Evolutionary conservation across 2,329 filamentous ascomycete species (phyloP).

Genomic region (Microdochium bolleyi): DNA sequence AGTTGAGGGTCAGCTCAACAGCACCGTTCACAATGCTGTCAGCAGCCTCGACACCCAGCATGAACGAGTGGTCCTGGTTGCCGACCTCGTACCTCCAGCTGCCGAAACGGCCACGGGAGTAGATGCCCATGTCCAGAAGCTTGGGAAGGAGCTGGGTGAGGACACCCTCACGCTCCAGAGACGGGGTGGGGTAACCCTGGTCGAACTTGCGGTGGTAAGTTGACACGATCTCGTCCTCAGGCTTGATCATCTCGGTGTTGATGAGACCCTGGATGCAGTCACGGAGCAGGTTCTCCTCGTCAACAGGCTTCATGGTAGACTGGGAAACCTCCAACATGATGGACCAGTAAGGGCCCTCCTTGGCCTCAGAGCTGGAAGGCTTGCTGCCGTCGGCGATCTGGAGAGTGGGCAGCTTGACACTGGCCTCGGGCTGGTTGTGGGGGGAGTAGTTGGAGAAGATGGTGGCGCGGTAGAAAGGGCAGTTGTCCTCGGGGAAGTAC

Average conservation of each 20-base stretch:
- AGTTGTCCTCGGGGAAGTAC: slow-evolving; percentile 98
- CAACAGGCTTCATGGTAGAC: slow-evolving; percentile 89
- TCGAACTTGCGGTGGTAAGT: slow-evolving; percentile 98
- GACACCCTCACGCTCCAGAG: slow-evolving; percentile 90
- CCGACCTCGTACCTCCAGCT: slow-evolving; percentile 95
- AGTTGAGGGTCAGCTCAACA: slow-evolving; percentile 89
- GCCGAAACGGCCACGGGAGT: slow-evolving; percentile 92
- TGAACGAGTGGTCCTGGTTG: slow-evolving; percentile 97
- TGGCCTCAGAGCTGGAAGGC: slow-evolving; percentile 60
- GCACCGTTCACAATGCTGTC: slow-evolving; percentile 86
- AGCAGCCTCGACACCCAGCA: slow-evolving; percentile 89
- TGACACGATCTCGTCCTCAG: slow-evolving; percentile 89
- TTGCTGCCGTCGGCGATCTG: slow-evolving; percentile 82
- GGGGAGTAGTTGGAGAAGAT: slow-evolving; percentile 99
- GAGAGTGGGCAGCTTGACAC: slow-evolving; percentile 77
- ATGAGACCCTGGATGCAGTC: slow-evolving; percentile 94
- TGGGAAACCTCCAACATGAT: slow-evolving; percentile 99
- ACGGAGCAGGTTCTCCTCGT: slow-evolving; percentile 73
- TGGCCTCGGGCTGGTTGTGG: slow-evolving; percentile 84
- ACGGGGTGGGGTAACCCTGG: slow-evolving; percentile 94
- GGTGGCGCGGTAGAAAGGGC: slow-evolving; percentile 97
- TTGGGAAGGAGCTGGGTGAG: slow-evolving; percentile 88
- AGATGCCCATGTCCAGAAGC: slow-evolving; percentile 85
- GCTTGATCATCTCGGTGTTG: slow-evolving; percentile 94
- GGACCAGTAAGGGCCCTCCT: slow-evolving; percentile 97